Base-by-base conservation (phyloP, 2,329 filamentous ascomycete genomes). In the Tolypocladium sp. region DNA sequence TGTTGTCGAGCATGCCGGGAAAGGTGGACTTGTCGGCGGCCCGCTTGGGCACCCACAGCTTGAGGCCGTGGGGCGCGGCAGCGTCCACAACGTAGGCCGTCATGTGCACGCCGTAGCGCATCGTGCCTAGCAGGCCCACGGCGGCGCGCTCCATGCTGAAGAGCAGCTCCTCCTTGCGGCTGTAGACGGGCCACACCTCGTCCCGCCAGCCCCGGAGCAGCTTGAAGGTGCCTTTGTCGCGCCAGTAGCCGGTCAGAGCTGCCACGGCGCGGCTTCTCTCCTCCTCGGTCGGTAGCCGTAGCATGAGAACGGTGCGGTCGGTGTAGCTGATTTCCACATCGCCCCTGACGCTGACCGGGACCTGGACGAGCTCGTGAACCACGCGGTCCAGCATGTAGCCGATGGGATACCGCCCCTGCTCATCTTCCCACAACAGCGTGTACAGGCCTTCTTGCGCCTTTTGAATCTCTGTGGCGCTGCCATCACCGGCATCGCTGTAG, bases 1-100 rank as follows among this genome's bases (percentile, higher is more conserved):
- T 92, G 72, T 97, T 99, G 73, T 99, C 94, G 64, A 99, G 79
- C 82, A 97, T 92, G n/a, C 89, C 83, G 0, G 89, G 88, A 69
- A 93, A 99, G 0, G 92, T 97, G 64, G 90, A 85, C 78, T 97
- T 99, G 60, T 79, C 83, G 56, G 78, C 79, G 15, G 92, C 84
- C 12, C 94, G 82, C 53, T 87, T 82, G 4, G 94, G 90, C 2
- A 96, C 84, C 93, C 94, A 97, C 46, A 99, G 79, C 68, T 85
- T 87, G 52, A 96, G 74, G 22, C 86, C 87, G 57, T 81, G 73
- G 44, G 71, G 73, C 6, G 70, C 69, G 20, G 64, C 59, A 4
- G 66, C 59, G 55, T 72, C 71, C 27, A 76, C 72, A 30, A 88
- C 81, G 67, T 89, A 96, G 6, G 84, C 90, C 35, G 85, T 90